These are phyloP conservation scores for Fusarium hostae DNA, from an alignment of 2,329 filamentous ascomycete species.

Conservation along the genomic window DNA sequence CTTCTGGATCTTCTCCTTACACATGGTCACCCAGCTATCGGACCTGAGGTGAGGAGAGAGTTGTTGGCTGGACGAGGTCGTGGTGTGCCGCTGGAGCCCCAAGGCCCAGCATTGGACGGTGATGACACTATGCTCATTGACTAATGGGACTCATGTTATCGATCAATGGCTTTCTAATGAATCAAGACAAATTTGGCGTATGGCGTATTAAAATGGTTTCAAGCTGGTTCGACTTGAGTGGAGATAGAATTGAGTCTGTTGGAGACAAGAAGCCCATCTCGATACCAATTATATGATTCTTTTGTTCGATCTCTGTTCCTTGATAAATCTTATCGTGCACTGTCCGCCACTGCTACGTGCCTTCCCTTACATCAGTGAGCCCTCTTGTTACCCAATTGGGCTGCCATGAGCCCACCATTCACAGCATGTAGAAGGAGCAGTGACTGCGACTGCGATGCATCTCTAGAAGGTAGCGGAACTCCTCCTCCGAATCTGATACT, in stretches of 20 bases:
- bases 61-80: constrained; percentile 87
- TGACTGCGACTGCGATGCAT: background rate
- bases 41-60: constrained; percentile 90
- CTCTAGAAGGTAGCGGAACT: background rate
- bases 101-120: constrained; percentile 69
- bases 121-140: constrained; percentile 93
- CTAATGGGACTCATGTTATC: constrained; percentile 41
- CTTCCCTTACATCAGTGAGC: background rate
- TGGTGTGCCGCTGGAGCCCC: constrained; percentile 73
- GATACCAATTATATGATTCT: constrained; percentile 40
- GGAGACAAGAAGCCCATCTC: constrained; percentile 33
- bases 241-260: constrained; percentile 37
- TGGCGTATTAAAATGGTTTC: constrained; percentile 41
- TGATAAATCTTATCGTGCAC: background rate
- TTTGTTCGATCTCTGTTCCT: background rate
- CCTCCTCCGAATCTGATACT: no score
- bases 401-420: background rate
- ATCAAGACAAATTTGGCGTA: constrained; percentile 40
- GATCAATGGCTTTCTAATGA: constrained; percentile 39
- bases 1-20: constrained; percentile 86
- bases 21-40: constrained; percentile 87
- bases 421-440: background rate
- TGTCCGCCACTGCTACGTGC: background rate
- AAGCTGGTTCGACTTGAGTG: constrained; percentile 40
- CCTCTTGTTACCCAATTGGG: background rate